Evolutionary conservation across 257 asterid genomes (phyloP).

Genomic region (Gentiana macrophylla): DNA sequence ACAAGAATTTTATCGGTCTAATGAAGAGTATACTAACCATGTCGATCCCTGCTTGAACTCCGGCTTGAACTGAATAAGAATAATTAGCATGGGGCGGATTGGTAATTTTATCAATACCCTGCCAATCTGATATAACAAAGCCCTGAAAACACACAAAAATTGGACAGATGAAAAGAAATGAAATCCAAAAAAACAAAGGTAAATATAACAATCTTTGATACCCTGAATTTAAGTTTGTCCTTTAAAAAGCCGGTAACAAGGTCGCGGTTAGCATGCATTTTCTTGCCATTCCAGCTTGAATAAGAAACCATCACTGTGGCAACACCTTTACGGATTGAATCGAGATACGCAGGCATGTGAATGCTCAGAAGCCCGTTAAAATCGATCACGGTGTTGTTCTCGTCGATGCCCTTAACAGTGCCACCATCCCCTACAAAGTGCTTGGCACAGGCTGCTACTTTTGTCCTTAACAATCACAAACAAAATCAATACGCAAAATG

Average conservation of each 20-base stretch:
- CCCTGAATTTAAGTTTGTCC: slow-evolving; percentile 51
- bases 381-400: slow-evolving; percentile 41
- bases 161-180: not conserved
- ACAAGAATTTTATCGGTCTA: too few species aligned
- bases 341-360: slow-evolving; percentile 65
- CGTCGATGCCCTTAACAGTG: slow-evolving; percentile 46
- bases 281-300: slow-evolving; percentile 66
- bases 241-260: slow-evolving; percentile 60
- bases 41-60: slow-evolving; percentile 73
- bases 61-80: slow-evolving; percentile 74
- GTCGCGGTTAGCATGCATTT: slow-evolving; percentile 56
- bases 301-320: slow-evolving; percentile 62
- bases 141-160: slow-evolving; percentile 40
- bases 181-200: not conserved
- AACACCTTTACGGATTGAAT: slow-evolving; percentile 58
- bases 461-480: slow-evolving; percentile 28
- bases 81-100: slow-evolving; percentile 65
- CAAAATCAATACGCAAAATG: not conserved
- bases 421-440: slow-evolving; percentile 84
- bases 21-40: slow-evolving; percentile 40
- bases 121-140: slow-evolving; percentile 81
- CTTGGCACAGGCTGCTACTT: slow-evolving; percentile 68
- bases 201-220: slow-evolving; percentile 4
- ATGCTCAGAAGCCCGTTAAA: slow-evolving; percentile 33
- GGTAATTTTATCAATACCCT: slow-evolving; percentile 72